Evolutionary conservation across 2,329 filamentous ascomycete species (phyloP).

Genomic region (Trichoderma polysporum): DNA sequence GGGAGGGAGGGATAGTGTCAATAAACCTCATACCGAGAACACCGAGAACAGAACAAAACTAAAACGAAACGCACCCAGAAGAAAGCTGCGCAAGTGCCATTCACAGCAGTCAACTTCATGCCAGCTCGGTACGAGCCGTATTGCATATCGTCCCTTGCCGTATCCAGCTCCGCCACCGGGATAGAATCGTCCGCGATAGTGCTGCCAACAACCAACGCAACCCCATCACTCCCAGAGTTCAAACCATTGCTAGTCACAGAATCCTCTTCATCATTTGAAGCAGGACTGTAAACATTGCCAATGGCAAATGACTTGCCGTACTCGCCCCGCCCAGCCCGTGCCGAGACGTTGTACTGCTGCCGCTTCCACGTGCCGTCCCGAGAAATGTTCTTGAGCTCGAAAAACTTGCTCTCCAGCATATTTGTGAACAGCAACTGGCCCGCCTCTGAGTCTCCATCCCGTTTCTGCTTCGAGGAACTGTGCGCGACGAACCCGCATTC

Average conservation of each 20-base stretch:
- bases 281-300: conserved; percentile 48
- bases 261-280: conserved; percentile 44
- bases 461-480: conserved; percentile 26
- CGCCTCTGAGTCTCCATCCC: conserved; percentile 35
- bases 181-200: conserved; percentile 52
- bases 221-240: neutral
- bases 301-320: conserved; percentile 64
- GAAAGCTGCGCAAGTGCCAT: conserved; percentile 74
- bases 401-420: conserved; percentile 69
- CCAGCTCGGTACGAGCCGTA: conserved; percentile 69
- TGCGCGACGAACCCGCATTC: conserved; percentile 69
- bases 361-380: conserved; percentile 61
- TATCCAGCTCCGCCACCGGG: conserved; percentile 63
- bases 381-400: conserved; percentile 50
- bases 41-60: neutral
- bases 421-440: conserved; percentile 62
- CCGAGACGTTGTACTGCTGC: conserved; percentile 66
- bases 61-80: conserved; percentile 62
- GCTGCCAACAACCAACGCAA: conserved; percentile 57
- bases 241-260: neutral
- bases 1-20: neutral
- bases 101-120: conserved; percentile 60
- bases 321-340: conserved; percentile 56
- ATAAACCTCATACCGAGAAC: neutral
- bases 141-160: conserved; percentile 59